Percentiles rank a stretch among this genome's conserved stretches.
Evolutionary conservation across 148 eudicot genomes (phyloP).

Genomic region (Beta vulgaris): DNA sequence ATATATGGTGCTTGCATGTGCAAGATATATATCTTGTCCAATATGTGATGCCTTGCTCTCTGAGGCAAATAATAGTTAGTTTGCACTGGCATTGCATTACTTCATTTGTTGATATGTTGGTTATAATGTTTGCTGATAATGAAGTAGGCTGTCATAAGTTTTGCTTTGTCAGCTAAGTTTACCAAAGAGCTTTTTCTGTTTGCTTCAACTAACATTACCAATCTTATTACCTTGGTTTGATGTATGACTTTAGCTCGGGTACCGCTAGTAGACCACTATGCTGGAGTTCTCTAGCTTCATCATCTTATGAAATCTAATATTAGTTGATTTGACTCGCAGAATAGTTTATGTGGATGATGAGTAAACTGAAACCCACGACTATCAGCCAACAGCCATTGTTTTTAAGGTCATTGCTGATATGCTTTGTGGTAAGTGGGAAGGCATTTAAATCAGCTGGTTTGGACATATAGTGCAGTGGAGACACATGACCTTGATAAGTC

Average conservation of each 20-base stretch:
- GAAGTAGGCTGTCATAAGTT: neutral
- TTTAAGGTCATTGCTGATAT: neutral
- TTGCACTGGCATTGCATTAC: neutral
- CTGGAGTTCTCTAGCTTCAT: neutral
- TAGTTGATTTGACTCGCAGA: conserved; percentile 1
- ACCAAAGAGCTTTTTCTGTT: neutral
- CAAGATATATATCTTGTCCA: neutral
- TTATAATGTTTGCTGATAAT: neutral
- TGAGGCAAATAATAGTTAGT: neutral
- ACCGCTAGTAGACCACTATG: neutral
- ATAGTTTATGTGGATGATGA: conserved; percentile 4
- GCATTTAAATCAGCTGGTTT: neutral
- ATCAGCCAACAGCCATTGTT: neutral
- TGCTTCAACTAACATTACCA: neutral
- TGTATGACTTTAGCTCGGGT: neutral
- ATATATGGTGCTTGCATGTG: neutral
- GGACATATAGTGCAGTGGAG: neutral
- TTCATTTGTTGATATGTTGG: neutral
- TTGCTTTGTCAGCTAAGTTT: neutral
- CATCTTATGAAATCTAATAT: neutral
- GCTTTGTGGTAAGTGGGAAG: conserved; percentile 5
- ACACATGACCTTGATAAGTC: neutral
- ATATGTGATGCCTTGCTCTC: neutral
- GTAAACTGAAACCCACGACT: neutral
- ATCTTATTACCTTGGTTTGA: neutral